Evolutionary conservation across 441 rosid species (phyloP), one percentile per base, ranked within the genome.

Genomic region (Gossypium davidsonii): DNA sequence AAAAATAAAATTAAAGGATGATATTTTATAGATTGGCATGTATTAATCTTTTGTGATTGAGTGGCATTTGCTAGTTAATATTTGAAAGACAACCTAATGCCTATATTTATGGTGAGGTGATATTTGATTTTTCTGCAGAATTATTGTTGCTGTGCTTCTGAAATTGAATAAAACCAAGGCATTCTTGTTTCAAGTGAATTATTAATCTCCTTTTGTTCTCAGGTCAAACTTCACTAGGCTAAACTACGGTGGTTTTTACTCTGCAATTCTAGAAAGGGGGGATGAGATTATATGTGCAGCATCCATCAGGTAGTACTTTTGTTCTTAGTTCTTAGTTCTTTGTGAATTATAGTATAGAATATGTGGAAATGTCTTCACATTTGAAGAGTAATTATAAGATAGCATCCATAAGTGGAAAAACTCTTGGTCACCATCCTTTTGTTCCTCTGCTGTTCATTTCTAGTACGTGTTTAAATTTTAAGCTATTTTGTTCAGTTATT

Each of bases 221-320:
- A 95, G 99, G 82, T 95, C 99, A 74, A 95, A 91, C 83, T 90
- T 90, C 77, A 86, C 84, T 51, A 84, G 98, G 73, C 81, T 91
- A 64, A 86, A 93, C 74, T 95, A 82, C 75, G 77, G 88, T 79
- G 89, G 85, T 67, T 95, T 95, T 83, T 78, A 84, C 55, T 91
- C 97, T 20, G 90, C 88, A 57, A 82, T 90, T 85, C 83, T 95
- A 74, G 98, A 93, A 84, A 89, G 81, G 79, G 94, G 88, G 56
- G 99, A 93, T 81, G 99, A 95, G 83, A 81, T 89, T 42, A 76
- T 88, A 62, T 80, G 85, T 78, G 97, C 87, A 71, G 99, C 99
- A 68, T 88, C 99, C 73, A 89, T 95, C 77, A 88, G 99, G 99
- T 93, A 34, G 25, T 14, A 15, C 58, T 74, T 48, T 21, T 37